Evolutionary conservation across 495 filamentous ascomycete genomes (phyloP).

Genomic region (Neurospora sp.): DNA sequence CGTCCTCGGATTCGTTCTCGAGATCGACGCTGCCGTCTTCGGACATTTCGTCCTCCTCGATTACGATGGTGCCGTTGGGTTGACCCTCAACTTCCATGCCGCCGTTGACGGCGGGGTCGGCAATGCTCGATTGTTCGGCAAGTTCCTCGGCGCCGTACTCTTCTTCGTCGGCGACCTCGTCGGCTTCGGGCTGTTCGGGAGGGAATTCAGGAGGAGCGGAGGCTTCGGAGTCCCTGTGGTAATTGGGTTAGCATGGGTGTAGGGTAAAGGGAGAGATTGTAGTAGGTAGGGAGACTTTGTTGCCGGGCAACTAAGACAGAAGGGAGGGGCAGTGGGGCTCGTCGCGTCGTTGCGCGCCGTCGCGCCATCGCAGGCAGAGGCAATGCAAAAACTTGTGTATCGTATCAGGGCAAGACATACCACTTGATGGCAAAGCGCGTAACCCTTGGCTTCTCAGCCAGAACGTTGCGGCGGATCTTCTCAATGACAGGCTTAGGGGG

Average conservation of each 20-base stretch:
- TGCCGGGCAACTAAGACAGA: background rate
- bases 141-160: conserved; percentile 83
- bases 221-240: conserved; percentile 80
- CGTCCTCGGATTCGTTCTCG: conserved; percentile 77
- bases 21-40: conserved; percentile 92
- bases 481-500: conserved; percentile 87
- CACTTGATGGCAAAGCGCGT: conserved; percentile 99
- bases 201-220: conserved; percentile 93
- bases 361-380: background rate
- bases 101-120: conserved; percentile 46
- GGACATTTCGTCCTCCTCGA: conserved; percentile 64
- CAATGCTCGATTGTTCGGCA: conserved; percentile 48
- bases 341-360: background rate
- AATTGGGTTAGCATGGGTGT: conserved; percentile 8
- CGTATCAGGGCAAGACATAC: conserved; percentile 37
- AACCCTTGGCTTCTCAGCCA: conserved; percentile 94
- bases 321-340: background rate
- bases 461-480: conserved; percentile 78
- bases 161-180: conserved; percentile 73
- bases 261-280: background rate
- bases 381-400: background rate
- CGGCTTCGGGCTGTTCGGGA: conserved; percentile 93
- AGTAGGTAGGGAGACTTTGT: background rate
- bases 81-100: conserved; percentile 20
- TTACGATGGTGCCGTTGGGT: conserved; percentile 29